Percentiles rank a stretch among this genome's conserved stretches.
Evolutionary conservation across 371 early-diverging fungal genomes (phyloP).

Genomic region (Apophysomyces variabilis): DNA sequence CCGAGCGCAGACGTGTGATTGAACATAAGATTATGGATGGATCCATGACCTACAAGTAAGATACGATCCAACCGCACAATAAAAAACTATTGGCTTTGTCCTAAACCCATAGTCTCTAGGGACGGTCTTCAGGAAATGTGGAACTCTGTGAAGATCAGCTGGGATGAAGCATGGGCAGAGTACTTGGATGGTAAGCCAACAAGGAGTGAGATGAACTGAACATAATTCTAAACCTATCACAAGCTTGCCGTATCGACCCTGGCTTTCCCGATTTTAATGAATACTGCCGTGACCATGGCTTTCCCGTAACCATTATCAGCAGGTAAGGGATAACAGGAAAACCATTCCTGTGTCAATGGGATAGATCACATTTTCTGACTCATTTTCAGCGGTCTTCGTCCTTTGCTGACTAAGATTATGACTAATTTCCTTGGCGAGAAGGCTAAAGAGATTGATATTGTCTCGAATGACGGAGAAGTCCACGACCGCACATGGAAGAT

Average conservation of each 20-base stretch:
- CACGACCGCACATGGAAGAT: slow-evolving; percentile 58
- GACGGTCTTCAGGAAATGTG: slow-evolving; percentile 60
- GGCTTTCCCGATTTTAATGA: slow-evolving; percentile 56
- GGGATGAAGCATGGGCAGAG: slow-evolving; percentile 64
- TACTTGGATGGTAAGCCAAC: slow-evolving; percentile 47
- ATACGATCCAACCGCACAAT: not conserved
- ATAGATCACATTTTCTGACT: not conserved
- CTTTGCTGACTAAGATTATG: slow-evolving; percentile 53
- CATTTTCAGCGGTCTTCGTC: slow-evolving; percentile 48
- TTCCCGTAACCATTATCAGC: slow-evolving; percentile 63
- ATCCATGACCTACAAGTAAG: slow-evolving; percentile 46
- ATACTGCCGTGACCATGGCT: slow-evolving; percentile 43
- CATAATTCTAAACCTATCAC: not conserved
- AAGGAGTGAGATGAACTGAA: not conserved
- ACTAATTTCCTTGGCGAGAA: slow-evolving; percentile 46
- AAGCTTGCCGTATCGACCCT: slow-evolving; percentile 52
- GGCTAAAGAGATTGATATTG: slow-evolving; percentile 48
- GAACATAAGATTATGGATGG: slow-evolving; percentile 47
- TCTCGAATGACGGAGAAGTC: slow-evolving; percentile 53
- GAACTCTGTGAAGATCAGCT: slow-evolving; percentile 60
- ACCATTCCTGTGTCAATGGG: not conserved
- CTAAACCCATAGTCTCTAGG: slow-evolving; percentile 16
- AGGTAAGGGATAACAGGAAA: slow-evolving; percentile 27
- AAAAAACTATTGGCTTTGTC: not conserved
- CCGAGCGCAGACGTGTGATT: slow-evolving; percentile 42